phyloP scores from a whole-genome alignment of 345 rosid genomes.

The Cardiospermum halicacabum region DNA sequence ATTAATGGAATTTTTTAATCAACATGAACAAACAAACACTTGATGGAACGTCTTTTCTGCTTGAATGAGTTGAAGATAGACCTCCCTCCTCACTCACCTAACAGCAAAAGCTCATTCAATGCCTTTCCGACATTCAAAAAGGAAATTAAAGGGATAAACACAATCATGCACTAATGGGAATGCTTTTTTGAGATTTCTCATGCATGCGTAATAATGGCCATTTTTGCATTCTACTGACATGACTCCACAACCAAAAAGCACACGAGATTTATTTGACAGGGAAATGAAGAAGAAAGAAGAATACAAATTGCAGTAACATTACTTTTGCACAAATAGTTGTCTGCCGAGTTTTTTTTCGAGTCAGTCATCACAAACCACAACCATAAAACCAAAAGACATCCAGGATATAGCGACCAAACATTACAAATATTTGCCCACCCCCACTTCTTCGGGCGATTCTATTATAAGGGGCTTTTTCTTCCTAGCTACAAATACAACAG shows the following conservation, averaged over 20 bases:
- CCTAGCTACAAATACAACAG: constrained; percentile 38
- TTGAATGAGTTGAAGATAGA: constrained; percentile 2
- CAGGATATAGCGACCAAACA: constrained; percentile 19
- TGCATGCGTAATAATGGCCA: constrained; percentile 9
- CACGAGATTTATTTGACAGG: neutral
- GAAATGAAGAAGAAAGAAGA: neutral
- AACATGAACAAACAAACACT: too few species aligned
- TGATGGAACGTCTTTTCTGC: neutral
- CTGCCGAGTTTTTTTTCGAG: constrained; percentile 22
- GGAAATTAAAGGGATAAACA: neutral
- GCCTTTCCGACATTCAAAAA: neutral
- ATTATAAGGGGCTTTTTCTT: constrained; percentile 21
- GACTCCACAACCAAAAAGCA: neutral
- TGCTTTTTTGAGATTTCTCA: neutral
- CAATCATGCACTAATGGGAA: neutral
- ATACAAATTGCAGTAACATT: constrained; percentile 25
- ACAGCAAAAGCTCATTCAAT: constrained; percentile 1
- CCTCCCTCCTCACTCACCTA: neutral
- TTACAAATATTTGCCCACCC: constrained; percentile 24
- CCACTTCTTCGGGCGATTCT: constrained; percentile 20
- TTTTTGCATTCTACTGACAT: neutral
- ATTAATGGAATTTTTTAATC: neutral
- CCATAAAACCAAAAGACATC: constrained; percentile 19
- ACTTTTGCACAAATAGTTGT: constrained; percentile 36
- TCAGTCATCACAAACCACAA: constrained; percentile 34